Conservation (phyloP, 2,329 filamentous ascomycete species). For the Colletotrichum destructivum region DNA sequence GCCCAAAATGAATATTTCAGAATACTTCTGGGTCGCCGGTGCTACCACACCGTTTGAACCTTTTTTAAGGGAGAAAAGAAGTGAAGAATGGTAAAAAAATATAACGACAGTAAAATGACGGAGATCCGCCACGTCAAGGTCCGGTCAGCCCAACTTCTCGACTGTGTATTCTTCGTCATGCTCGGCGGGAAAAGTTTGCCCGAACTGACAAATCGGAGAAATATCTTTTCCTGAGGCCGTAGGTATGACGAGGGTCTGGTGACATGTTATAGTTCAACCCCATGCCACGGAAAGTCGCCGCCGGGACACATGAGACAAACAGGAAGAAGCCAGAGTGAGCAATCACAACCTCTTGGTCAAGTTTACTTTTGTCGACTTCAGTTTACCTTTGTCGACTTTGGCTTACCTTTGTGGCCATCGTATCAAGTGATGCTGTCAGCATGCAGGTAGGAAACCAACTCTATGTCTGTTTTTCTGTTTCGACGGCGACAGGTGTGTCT, state of each 20-base stretch:
- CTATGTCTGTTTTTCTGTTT: conserved; percentile 9
- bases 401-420: no score
- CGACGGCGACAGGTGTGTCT: neutral
- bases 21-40: neutral
- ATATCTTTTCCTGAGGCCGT: no score
- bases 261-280: neutral
- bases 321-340: no score
- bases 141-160: neutral
- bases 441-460: conserved; percentile 16
- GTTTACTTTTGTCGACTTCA: no score
- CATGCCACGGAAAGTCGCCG: neutral
- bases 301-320: neutral
- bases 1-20: neutral
- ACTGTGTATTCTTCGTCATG: neutral
- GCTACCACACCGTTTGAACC: neutral
- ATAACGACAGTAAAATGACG: neutral
- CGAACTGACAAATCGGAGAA: neutral
- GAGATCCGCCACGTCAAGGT: neutral
- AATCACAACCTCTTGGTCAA: no score
- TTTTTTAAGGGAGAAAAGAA: neutral
- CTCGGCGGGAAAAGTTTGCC: neutral
- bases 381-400: no score
- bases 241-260: neutral
- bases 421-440: neutral
- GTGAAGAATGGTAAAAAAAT: neutral